Evolutionary conservation across 495 filamentous ascomycete genomes (phyloP).

Genomic region (Lophium mytilinum): DNA sequence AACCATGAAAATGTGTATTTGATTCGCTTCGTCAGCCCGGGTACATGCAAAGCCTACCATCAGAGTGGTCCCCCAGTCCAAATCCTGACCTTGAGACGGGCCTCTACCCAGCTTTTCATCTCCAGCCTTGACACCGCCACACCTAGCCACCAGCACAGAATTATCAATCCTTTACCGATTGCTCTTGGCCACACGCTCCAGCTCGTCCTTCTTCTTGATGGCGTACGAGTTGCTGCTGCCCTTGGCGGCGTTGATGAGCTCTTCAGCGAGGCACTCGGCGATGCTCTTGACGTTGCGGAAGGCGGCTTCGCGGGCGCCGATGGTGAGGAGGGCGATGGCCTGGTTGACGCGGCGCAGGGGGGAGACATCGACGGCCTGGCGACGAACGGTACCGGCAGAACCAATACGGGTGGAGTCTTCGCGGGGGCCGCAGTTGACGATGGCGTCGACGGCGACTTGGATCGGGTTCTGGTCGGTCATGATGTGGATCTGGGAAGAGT

Average conservation of each 20-base stretch:
- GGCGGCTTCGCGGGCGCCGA: conserved; percentile 90
- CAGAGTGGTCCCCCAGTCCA: conserved; percentile 6
- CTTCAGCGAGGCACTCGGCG: conserved; percentile 97
- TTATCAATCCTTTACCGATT: conserved; percentile 68
- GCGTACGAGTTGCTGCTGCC: conserved; percentile 99
- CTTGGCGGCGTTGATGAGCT: conserved; percentile 99
- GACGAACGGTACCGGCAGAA: conserved; percentile 97
- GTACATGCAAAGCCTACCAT: conserved; percentile 16
- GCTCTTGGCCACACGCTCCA: conserved; percentile 99
- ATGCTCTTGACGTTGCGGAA: conserved; percentile 99
- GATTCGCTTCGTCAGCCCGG: conserved; percentile 23
- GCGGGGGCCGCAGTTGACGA: conserved; percentile 99
- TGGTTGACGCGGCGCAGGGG: conserved; percentile 99
- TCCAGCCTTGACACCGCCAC: neutral
- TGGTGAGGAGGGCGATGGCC: conserved; percentile 93
- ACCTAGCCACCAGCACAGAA: conserved; percentile 4
- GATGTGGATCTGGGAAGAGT: conserved; percentile 75
- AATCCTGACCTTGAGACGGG: neutral
- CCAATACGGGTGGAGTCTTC: conserved; percentile 99
- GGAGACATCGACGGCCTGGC: conserved; percentile 99
- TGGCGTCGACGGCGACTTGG: conserved; percentile 98
- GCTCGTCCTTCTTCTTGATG: conserved; percentile 99
- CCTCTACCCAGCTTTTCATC: neutral
- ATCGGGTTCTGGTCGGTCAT: conserved; percentile 99
- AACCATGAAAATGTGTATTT: conserved; percentile 23